Percentiles rank a stretch among this genome's conserved stretches.
phyloP scores from a whole-genome alignment of 768 basidiomycete genomes.

The Suillus decipiens region DNA sequence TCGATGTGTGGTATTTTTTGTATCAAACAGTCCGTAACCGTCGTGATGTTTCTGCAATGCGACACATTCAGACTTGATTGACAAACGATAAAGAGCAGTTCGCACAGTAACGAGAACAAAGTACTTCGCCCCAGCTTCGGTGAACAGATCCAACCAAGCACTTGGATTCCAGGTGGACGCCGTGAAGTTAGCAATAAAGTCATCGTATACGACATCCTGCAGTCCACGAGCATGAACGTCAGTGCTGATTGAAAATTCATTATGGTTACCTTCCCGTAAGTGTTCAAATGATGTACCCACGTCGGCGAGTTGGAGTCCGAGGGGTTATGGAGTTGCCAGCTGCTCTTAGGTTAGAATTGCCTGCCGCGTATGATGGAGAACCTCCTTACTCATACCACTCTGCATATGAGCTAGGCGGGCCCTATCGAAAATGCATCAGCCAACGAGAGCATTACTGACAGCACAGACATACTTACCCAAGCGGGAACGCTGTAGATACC shows the following conservation, averaged over 20 bases:
- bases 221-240: background rate
- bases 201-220: conserved; percentile 54
- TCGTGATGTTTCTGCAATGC: conserved; percentile 58
- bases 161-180: conserved; percentile 55
- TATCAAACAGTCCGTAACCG: conserved; percentile 58
- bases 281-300: conserved; percentile 51
- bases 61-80: background rate
- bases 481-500: conserved; percentile 50
- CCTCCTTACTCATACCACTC: conserved; percentile 56
- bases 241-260: background rate
- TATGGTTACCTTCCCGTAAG: conserved; percentile 42
- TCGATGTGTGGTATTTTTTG: conserved; percentile 52
- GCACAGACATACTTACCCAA: conserved; percentile 29
- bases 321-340: conserved; percentile 42
- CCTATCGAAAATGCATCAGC: conserved; percentile 29
- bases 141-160: conserved; percentile 56
- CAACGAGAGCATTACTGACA: conserved; percentile 18
- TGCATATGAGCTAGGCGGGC: conserved; percentile 42
- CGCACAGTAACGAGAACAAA: conserved; percentile 57
- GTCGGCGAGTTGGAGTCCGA: conserved; percentile 39
- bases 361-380: background rate
- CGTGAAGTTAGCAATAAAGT: conserved; percentile 57
- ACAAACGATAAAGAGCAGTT: conserved; percentile 10
- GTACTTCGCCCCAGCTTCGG: conserved; percentile 59
- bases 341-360: conserved; percentile 16